phyloP scores from a whole-genome alignment of 371 early-diverging fungal genomes.

The Syncephalastrum sp. region DNA sequence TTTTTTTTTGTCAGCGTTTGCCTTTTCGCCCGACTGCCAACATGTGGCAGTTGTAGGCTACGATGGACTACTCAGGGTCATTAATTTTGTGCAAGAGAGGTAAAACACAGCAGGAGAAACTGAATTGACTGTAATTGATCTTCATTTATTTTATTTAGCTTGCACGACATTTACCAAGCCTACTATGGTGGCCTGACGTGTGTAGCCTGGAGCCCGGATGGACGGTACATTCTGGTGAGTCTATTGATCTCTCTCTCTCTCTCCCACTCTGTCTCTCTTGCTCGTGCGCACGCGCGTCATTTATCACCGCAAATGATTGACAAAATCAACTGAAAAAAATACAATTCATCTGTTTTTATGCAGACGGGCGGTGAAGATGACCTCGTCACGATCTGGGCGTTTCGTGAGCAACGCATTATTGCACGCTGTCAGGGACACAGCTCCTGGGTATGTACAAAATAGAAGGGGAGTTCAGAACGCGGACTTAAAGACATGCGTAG shows the following conservation, averaged over 20 bases:
- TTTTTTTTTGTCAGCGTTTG: conserved; percentile 49
- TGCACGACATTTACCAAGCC: conserved; percentile 71
- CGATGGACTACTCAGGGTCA: conserved; percentile 75
- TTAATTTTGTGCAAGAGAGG: conserved; percentile 71
- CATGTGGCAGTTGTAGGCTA: conserved; percentile 76
- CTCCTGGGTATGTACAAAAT: conserved; percentile 72
- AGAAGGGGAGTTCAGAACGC: not conserved
- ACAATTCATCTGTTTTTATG: no score
- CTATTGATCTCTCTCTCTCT: not conserved
- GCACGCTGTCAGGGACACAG: conserved; percentile 93
- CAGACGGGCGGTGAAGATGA: conserved; percentile 95
- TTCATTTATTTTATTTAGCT: conserved; percentile 20
- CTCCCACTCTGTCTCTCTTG: no score
- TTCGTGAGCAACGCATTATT: conserved; percentile 72
- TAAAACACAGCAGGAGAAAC: conserved; percentile 14
- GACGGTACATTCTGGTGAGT: conserved; percentile 82
- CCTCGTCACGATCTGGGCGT: conserved; percentile 89
- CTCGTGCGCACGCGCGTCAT: not conserved
- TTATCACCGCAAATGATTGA: no score
- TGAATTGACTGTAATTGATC: no score
- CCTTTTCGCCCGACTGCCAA: conserved; percentile 87
- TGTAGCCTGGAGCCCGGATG: conserved; percentile 92
- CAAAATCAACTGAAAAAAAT: not conserved
- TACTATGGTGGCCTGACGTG: conserved; percentile 89
- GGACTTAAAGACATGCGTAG: conserved; percentile 21